Evolutionary conservation across 306 rosid genomes (phyloP), one percentile per base, ranked within the genome.

Genomic region (Senna tora): DNA sequence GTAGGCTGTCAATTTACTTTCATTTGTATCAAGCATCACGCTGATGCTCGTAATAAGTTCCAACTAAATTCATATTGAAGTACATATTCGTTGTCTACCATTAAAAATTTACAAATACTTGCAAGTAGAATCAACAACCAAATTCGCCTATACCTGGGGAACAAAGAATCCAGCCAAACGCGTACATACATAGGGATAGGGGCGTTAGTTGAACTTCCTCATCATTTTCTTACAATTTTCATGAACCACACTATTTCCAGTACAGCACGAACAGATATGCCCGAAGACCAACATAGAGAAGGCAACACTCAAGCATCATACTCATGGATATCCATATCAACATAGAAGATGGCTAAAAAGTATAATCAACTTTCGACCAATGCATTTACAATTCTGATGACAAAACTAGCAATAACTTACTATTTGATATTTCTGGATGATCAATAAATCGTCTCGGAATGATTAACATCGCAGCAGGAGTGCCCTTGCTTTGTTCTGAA

Each of bases 401-500:
- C 33, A 60, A 19, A 64, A 20, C 33, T 7, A 11, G 11, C 15
- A 39, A 39, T 25, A 16, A 21, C 74, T 13, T 7, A 62, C 60
- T 6, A 36, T 20, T 19, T 38, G 50, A 36, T 38, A 54, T 55
- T 70, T 25, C 9, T 15, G 41, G 22, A 41, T 5, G 34, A 20
- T 38, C n/a, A 36, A 53, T 38, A 25, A 32, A 2, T 22, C 39
- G 34, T 42, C 30, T 10, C 10, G 5, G 28, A 42, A 43, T 25
- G 47, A 25, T 53, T 69, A 53, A 22, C 50, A 51, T 69, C 60
- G 52, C 75, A 66, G 74, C 67, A 64, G 52, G 5, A 82, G 79
- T 21, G 53, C 43, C 65, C 83, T 77, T 41, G 87, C 85, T 54
- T 60, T 52, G 43, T 39, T 67, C 80, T 81, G 87, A 65, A 88